A percentile compares a stretch with the other conserved stretches of the same genome.
Evolutionary conservation across 78 protist genomes (phyloP).

Genomic region (Dictyostelium brefeldianum): DNA sequence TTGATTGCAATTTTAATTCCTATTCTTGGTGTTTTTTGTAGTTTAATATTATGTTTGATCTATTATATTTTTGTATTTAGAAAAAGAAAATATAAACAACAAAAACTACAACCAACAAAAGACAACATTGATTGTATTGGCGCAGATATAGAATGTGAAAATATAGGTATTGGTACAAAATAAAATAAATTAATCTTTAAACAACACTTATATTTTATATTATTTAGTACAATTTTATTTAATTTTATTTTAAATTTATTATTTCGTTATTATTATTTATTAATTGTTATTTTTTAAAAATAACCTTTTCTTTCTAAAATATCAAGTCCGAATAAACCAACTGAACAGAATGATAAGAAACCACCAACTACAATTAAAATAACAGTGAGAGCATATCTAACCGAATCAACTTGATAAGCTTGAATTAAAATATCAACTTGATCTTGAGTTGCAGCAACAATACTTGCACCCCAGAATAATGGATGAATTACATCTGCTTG

Average conservation of each 20-base stretch:
- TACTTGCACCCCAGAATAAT: slow-evolving; percentile 62
- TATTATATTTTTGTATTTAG: too few relatives aligned
- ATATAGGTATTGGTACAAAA: too few relatives aligned
- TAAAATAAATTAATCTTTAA: too few relatives aligned
- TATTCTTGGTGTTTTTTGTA: too few relatives aligned
- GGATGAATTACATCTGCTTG: slow-evolving; percentile 46
- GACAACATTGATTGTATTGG: too few relatives aligned
- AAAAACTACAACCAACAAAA: too few relatives aligned
- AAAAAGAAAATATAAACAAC: too few relatives aligned
- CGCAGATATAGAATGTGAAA: too few relatives aligned
- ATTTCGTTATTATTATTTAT: not conserved
- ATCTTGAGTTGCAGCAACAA: slow-evolving; percentile 27
- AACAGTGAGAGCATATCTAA: slow-evolving; percentile 50
- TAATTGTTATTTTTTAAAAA: not conserved
- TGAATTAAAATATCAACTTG: slow-evolving; percentile 38
- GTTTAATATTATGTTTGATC: too few relatives aligned
- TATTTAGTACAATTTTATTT: not conserved
- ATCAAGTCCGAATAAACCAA: slow-evolving; percentile 42
- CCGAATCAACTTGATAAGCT: slow-evolving; percentile 40
- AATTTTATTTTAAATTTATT: not conserved
- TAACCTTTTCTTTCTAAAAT: slow-evolving; percentile 12
- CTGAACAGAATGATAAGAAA: slow-evolving; percentile 16
- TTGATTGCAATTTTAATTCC: too few relatives aligned
- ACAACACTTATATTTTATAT: not conserved
- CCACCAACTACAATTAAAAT: slow-evolving; percentile 70